Conservation (phyloP, 495 filamentous ascomycete genomes). For the Neurospora sp. region DNA sequence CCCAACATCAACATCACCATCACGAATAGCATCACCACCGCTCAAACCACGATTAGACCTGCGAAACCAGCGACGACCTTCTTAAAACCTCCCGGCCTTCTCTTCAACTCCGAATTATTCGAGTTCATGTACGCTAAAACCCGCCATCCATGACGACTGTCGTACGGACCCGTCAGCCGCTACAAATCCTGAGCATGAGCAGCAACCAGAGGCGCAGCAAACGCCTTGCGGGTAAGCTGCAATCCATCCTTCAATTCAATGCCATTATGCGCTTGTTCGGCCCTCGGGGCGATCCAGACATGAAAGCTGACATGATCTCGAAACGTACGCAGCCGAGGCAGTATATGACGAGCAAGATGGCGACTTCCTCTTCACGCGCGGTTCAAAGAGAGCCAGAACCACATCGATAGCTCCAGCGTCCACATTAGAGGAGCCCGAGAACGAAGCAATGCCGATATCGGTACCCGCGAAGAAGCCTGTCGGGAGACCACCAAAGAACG, state of each 20-base stretch:
- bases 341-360: conserved; percentile 58
- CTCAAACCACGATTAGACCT: not conserved
- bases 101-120: not conserved
- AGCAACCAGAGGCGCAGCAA: conserved; percentile 47
- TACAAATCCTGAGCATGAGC: conserved; percentile 51
- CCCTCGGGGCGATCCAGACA: conserved; percentile 3
- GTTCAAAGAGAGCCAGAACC: conserved; percentile 42
- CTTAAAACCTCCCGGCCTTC: not conserved
- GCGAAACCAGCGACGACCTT: not conserved
- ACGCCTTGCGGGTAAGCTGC: conserved; percentile 43
- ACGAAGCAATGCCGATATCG: conserved; percentile 29
- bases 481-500: conserved; percentile 33
- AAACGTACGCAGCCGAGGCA: conserved; percentile 19
- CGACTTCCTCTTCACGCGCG: conserved; percentile 52
- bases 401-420: conserved; percentile 27
- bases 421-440: conserved; percentile 21
- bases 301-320: conserved; percentile 5
- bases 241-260: not conserved
- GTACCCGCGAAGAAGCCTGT: conserved; percentile 25
- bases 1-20: not conserved
- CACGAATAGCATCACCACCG: not conserved
- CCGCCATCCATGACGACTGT: conserved; percentile 52
- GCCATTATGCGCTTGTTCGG: conserved; percentile 5
- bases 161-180: conserved; percentile 45
- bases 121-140: conserved; percentile 18